Evolutionary conservation across 73 alveolate genomes (phyloP).

Genomic region (Tetrahymena elliotti): DNA sequence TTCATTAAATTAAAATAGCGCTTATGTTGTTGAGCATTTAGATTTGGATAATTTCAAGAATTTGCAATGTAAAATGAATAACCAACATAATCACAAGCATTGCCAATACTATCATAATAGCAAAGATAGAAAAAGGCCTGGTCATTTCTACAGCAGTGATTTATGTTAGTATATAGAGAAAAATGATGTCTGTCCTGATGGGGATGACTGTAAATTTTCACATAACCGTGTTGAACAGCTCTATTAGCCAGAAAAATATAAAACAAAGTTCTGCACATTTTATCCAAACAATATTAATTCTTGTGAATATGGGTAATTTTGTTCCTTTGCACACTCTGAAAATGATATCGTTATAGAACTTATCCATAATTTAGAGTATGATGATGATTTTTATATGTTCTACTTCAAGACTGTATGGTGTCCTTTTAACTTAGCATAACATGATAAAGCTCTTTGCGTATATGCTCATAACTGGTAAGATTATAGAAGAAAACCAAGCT

Average conservation of each 20-base stretch:
- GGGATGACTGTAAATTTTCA: constrained; percentile 63
- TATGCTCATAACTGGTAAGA: constrained; percentile 96
- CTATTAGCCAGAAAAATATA: constrained; percentile 75
- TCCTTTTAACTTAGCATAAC: constrained; percentile 82
- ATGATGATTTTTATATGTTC: constrained; percentile 71
- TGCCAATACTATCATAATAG: constrained; percentile 66
- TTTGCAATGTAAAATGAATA: constrained; percentile 57
- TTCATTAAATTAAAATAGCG: not conserved
- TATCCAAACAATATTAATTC: constrained; percentile 57
- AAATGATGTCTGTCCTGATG: constrained; percentile 52
- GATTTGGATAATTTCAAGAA: constrained; percentile 58
- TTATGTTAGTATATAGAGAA: constrained; percentile 60
- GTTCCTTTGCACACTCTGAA: constrained; percentile 81
- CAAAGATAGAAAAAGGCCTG: constrained; percentile 54
- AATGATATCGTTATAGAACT: constrained; percentile 73
- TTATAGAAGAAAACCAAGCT: constrained; percentile 88
- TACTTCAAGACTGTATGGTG: constrained; percentile 94
- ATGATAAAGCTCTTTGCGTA: constrained; percentile 88
- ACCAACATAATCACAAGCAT: constrained; percentile 63
- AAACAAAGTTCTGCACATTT: constrained; percentile 72
- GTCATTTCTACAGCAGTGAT: constrained; percentile 51
- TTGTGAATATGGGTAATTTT: constrained; percentile 78
- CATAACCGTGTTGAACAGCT: constrained; percentile 83
- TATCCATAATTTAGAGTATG: constrained; percentile 64
- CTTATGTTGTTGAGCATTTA: constrained; percentile 30